A percentile compares a stretch with the other conserved stretches of the same genome.
phyloP scores from a whole-genome alignment of 768 basidiomycete genomes.

The Lactifluus pinguis region DNA sequence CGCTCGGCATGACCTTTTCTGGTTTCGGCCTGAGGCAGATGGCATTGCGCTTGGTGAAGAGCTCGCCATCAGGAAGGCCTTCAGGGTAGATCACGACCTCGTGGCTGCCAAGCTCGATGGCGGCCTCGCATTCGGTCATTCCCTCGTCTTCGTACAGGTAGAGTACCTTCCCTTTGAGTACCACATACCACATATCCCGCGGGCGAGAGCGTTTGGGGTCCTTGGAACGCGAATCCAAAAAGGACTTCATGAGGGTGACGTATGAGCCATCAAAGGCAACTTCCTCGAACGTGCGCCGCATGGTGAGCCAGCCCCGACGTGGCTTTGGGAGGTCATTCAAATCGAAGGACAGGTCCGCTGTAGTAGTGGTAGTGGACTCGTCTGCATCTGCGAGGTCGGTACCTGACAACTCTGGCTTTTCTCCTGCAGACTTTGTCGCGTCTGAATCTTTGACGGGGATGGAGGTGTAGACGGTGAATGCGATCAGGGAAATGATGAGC shows the following conservation, averaged over 20 bases:
- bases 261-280: slow-evolving; percentile 54
- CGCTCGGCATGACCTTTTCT: slow-evolving; percentile 34
- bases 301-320: slow-evolving; percentile 76
- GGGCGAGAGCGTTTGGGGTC: slow-evolving; percentile 78
- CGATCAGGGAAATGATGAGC: slow-evolving; percentile 46
- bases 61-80: slow-evolving; percentile 72
- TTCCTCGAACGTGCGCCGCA: slow-evolving; percentile 73
- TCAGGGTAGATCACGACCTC: slow-evolving; percentile 70
- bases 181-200: slow-evolving; percentile 90
- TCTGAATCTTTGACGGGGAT: slow-evolving; percentile 62
- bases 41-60: slow-evolving; percentile 85
- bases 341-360: slow-evolving; percentile 23
- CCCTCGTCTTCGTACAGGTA: slow-evolving; percentile 92
- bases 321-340: slow-evolving; percentile 52
- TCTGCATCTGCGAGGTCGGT: slow-evolving; percentile 22
- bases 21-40: slow-evolving; percentile 62
- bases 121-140: slow-evolving; percentile 85
- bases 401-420: slow-evolving; percentile 25
- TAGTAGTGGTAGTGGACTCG: slow-evolving; percentile 24
- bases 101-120: slow-evolving; percentile 76
- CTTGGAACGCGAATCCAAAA: slow-evolving; percentile 73
- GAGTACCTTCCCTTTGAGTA: slow-evolving; percentile 82
- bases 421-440: slow-evolving; percentile 25
- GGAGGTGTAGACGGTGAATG: slow-evolving; percentile 72
- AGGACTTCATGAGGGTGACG: slow-evolving; percentile 69